Percentiles rank a stretch among this genome's conserved stretches.
phyloP scores from a whole-genome alignment of 345 rosid species.

The Erysimum cheiranthoides region DNA sequence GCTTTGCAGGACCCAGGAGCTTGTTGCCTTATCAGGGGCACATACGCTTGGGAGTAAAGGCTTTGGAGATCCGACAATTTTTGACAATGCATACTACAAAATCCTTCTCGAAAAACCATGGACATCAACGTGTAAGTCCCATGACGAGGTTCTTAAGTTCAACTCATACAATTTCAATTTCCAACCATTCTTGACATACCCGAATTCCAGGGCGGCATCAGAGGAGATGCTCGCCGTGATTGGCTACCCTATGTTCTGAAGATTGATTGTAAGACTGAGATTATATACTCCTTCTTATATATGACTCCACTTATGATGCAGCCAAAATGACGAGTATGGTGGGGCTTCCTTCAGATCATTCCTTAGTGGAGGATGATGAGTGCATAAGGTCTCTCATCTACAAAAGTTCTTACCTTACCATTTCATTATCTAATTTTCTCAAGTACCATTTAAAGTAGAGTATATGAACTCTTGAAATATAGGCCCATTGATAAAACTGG shows the following conservation, averaged over 20 bases:
- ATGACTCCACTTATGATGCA: slow-evolving; percentile 38
- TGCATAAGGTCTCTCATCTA: slow-evolving; percentile 70
- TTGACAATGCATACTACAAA: slow-evolving; percentile 86
- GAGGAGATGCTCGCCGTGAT: too few species aligned
- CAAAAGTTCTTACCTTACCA: slow-evolving; percentile 5
- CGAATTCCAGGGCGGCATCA: too few species aligned
- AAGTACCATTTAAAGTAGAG: slow-evolving; percentile 17
- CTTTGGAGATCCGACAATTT: slow-evolving; percentile 72
- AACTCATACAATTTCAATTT: slow-evolving; percentile 13
- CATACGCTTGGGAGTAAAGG: slow-evolving; percentile 93
- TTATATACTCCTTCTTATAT: neutral
- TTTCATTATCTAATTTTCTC: neutral
- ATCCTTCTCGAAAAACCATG: slow-evolving; percentile 89
- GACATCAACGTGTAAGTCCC: slow-evolving; percentile 64
- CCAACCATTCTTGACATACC: neutral
- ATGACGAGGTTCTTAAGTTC: slow-evolving; percentile 10
- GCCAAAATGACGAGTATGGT: slow-evolving; percentile 82
- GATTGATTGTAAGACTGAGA: neutral
- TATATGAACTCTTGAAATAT: slow-evolving; percentile 12
- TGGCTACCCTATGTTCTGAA: neutral
- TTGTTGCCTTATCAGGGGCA: slow-evolving; percentile 88
- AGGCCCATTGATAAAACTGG: slow-evolving; percentile 16
- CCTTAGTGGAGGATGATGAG: slow-evolving; percentile 75
- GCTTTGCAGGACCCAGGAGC: slow-evolving; percentile 68
- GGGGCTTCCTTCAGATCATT: slow-evolving; percentile 94